Base-by-base conservation (phyloP, 129 eudicot genomes). In the Gnaphalium uliginosum region DNA sequence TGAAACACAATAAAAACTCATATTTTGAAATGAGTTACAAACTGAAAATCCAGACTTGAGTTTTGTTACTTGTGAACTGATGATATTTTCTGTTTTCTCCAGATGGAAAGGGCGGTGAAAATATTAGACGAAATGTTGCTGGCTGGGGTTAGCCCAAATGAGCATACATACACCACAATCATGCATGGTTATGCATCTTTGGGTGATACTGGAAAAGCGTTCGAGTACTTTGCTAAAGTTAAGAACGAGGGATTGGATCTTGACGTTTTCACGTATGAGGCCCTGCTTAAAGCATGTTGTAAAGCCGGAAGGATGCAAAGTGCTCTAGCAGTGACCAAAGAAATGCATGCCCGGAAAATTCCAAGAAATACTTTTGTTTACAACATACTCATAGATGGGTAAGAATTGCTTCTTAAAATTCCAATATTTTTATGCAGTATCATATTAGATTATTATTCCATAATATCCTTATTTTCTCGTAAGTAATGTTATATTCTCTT, bases 281-380 rank as follows among this genome's bases (percentile, higher is more conserved):
- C 97, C 37, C 77, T 95, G 41, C 97, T 95, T 75, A 95, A 95
- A 80, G 97, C 97, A 21, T 95, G 97, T 68, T 95, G 99, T 78
- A 95, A 95, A 82, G 78, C 99, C 26, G 99, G 99, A 72, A 89
- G 99, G 84, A 95, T 95, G 97, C 99, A 95, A 81, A 94, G 97
- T 85, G 99, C 99, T 81, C 83, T 94, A 76, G 97, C 94, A n/a
- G 99, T 94, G 63, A 94, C 97, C 11, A 95, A 92, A 84, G 97
- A 89, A 81, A 95, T 95, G 99, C 89, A 83, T 63, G 76, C 86
- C 32, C 82, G 78, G 62, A 87, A 87, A 18, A 86, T 95, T 63
- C 92, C 96, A 3, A 86, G 93, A 81, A 95, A 87, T 69, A 95
- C 97, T 53, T 95, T 84, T 74, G 85, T 91, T 78, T 95, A 89